These are phyloP conservation scores for Fusarium sterilihyphosum DNA, from an alignment of 2,329 filamentous ascomycete genomes.

Conservation along the genomic window DNA sequence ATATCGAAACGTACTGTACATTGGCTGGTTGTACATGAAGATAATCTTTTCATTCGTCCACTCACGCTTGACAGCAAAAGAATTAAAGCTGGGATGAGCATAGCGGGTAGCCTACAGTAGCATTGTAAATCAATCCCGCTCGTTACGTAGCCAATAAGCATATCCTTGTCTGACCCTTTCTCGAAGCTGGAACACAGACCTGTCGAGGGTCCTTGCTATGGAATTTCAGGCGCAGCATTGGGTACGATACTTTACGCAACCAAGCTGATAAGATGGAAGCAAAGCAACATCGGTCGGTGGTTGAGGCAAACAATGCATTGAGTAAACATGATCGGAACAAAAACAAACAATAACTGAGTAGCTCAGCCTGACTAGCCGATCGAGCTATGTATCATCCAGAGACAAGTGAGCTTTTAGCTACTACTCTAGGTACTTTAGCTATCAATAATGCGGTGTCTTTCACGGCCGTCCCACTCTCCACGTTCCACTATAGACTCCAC, in stretches of 20 bases:
- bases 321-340: neutral
- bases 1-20: neutral
- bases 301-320: neutral
- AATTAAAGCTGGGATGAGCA: slow-evolving; percentile 19
- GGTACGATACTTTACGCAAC: neutral
- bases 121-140: slow-evolving; percentile 23
- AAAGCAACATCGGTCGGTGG: neutral
- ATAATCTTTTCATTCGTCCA: slow-evolving; percentile 6
- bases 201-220: slow-evolving; percentile 15
- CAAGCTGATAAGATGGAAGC: slow-evolving; percentile 4
- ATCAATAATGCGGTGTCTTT: slow-evolving; percentile 32
- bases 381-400: neutral
- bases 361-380: neutral
- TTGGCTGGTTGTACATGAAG: slow-evolving; percentile 8
- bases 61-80: neutral
- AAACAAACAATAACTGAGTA: slow-evolving; percentile 3
- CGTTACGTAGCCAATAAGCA: slow-evolving; percentile 26
- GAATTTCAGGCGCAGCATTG: slow-evolving; percentile 14
- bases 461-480: slow-evolving; percentile 36
- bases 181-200: slow-evolving; percentile 30
- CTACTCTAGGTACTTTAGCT: neutral
- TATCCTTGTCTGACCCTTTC: slow-evolving; percentile 19
- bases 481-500: slow-evolving; percentile 40
- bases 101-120: slow-evolving; percentile 17
- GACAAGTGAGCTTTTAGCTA: slow-evolving; percentile 1